Conservation (phyloP, 2,329 filamentous ascomycete genomes). For the Botrytis deweyae region DNA sequence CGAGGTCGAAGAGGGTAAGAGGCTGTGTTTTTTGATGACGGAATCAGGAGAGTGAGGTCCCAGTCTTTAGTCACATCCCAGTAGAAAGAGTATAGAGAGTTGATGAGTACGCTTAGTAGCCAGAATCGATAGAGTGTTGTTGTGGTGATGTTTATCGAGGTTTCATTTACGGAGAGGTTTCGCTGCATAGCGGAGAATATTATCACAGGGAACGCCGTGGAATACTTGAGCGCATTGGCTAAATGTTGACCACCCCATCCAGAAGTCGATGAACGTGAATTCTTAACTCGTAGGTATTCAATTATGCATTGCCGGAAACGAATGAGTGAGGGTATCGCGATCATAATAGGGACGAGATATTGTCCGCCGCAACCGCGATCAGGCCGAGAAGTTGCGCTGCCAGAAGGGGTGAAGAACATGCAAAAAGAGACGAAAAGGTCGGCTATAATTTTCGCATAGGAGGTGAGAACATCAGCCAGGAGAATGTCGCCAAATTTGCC, state of each 20-base stretch:
- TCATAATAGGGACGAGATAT: conserved; percentile 78
- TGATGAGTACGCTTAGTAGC: conserved; percentile 72
- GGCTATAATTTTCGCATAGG: conserved; percentile 87
- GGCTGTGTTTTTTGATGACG: conserved; percentile 13
- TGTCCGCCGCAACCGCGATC: conserved; percentile 79
- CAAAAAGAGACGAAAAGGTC: conserved; percentile 87
- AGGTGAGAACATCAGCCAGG: conserved; percentile 90
- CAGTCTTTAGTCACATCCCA: conserved; percentile 98
- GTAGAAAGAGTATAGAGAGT: conserved; percentile 95
- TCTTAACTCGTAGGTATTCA: conserved; percentile 73
- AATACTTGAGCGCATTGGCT: conserved; percentile 92
- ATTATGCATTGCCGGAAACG: conserved; percentile 89
- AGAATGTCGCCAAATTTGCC: conserved; percentile 95
- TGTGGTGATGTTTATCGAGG: conserved; percentile 42
- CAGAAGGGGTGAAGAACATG: conserved; percentile 77
- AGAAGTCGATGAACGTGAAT: conserved; percentile 42
- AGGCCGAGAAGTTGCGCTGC: conserved; percentile 75
- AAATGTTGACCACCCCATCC: conserved; percentile 85
- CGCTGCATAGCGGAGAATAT: conserved; percentile 74
- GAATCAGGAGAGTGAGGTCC: conserved; percentile 82
- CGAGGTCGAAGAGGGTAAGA: conserved; percentile 66
- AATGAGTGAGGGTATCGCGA: conserved; percentile 79
- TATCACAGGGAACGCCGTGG: conserved; percentile 90
- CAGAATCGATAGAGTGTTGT: conserved; percentile 56
- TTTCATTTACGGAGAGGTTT: conserved; percentile 47